A percentile compares a stretch with the other conserved stretches of the same genome.
These are phyloP conservation scores for Paramecium biaurelia DNA, from an alignment of 73 alveolate genomes.

Conservation along the genomic window DNA sequence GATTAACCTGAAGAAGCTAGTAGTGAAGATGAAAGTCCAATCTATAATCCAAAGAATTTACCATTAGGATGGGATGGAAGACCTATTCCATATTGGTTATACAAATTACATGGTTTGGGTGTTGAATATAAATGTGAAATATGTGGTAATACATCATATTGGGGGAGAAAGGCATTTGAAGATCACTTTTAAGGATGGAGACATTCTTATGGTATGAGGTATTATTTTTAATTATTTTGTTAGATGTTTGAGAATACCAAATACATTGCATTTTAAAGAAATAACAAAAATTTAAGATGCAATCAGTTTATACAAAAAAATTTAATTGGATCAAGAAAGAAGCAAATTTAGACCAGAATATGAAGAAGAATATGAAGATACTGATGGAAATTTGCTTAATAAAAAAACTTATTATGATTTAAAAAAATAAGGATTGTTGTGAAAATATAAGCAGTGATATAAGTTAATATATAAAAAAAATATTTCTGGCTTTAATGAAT, in stretches of 20 bases:
- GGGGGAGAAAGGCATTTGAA: slow-evolving; percentile 30
- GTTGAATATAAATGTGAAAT: slow-evolving; percentile 99
- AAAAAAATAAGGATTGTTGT: neutral
- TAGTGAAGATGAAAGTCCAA: slow-evolving; percentile 25
- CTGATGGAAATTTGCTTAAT: slow-evolving; percentile 90
- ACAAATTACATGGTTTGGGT: slow-evolving; percentile 98
- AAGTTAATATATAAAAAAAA: neutral
- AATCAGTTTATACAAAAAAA: slow-evolving; percentile 94
- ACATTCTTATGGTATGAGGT: slow-evolving; percentile 47
- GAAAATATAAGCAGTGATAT: neutral
- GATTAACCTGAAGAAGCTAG: slow-evolving; percentile 14
- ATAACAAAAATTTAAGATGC: slow-evolving; percentile 99
- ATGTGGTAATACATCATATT: slow-evolving; percentile 98
- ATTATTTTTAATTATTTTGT: slow-evolving; percentile 88
- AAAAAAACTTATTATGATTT: slow-evolving; percentile 71
- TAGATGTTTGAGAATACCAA: slow-evolving; percentile 99
- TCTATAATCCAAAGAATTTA: slow-evolving; percentile 79
- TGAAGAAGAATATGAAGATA: slow-evolving; percentile 97
- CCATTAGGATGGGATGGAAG: slow-evolving; percentile 99
- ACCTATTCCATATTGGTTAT: slow-evolving; percentile 99
- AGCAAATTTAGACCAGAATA: slow-evolving; percentile 96
- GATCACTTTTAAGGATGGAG: slow-evolving; percentile 50
- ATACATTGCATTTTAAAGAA: slow-evolving; percentile 98
- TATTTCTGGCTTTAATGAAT: neutral
- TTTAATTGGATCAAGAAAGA: slow-evolving; percentile 90